A percentile compares a stretch with the other conserved stretches of the same genome.
Conservation (phyloP, 352 stramenopile genomes). For the Phytophthora citricola region DNA sequence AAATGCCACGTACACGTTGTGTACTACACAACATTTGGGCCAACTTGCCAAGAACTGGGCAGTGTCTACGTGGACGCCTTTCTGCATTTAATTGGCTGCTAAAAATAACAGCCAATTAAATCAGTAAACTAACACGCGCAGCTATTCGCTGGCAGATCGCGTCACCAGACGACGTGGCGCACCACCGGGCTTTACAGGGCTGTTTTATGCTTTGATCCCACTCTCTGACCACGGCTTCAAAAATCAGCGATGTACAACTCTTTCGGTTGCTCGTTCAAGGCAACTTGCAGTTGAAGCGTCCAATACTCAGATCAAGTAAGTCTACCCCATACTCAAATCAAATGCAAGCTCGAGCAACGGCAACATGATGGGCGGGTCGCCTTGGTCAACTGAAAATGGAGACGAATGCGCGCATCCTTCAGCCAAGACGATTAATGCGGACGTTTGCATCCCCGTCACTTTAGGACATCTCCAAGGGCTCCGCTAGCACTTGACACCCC, state of each 20-base stretch:
- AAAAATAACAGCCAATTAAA: conserved; percentile 7
- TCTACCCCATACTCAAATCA: neutral
- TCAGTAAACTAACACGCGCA: too few relatives aligned
- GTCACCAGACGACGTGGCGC: conserved; percentile 24
- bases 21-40: neutral
- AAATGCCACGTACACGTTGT: neutral
- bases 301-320: conserved; percentile 3
- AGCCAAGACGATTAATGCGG: conserved; percentile 7
- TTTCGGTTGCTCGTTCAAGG: neutral
- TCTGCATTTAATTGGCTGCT: neutral
- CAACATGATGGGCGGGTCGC: conserved; percentile 8
- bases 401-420: conserved; percentile 17
- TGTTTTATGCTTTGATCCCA: conserved; percentile 1
- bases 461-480: conserved; percentile 1
- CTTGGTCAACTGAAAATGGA: conserved; percentile 5
- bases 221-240: conserved; percentile 30
- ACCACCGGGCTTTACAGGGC: conserved; percentile 10
- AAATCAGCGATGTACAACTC: conserved; percentile 13
- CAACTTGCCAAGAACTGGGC: neutral
- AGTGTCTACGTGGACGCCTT: neutral
- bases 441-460: neutral
- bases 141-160: conserved; percentile 15
- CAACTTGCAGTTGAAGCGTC: conserved; percentile 18
- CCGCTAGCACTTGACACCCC: neutral
- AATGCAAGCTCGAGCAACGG: neutral